Percentiles rank a stretch among this genome's conserved stretches.
Conservation (phyloP, 805 yeast species). For the Wickerhamomyces canadensis region DNA sequence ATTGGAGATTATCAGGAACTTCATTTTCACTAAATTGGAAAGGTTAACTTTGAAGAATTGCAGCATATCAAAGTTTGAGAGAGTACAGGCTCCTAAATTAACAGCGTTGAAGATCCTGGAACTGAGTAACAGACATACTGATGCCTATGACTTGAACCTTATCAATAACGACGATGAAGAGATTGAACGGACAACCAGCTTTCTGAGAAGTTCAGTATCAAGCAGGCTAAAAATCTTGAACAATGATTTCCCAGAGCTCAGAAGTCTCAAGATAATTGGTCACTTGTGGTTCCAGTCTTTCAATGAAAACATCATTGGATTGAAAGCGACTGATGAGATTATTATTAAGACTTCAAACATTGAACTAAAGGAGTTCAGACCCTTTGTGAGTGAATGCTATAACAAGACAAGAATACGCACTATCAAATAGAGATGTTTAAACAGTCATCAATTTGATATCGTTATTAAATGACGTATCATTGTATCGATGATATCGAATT, state of each 20-base stretch:
- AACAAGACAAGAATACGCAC: too few relatives aligned
- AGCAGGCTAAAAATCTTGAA: conserved; percentile 4
- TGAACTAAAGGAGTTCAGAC: neutral
- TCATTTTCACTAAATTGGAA: conserved; percentile 9
- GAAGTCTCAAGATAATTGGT: conserved; percentile 10
- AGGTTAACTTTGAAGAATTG: conserved; percentile 17
- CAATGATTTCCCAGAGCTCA: conserved; percentile 5
- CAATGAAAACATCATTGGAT: neutral
- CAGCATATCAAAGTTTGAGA: conserved; percentile 17
- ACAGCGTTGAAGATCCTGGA: conserved; percentile 15
- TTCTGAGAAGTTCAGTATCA: conserved; percentile 1
- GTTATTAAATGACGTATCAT: too few relatives aligned
- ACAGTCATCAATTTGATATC: too few relatives aligned
- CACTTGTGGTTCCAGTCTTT: conserved; percentile 7
- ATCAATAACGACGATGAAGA: conserved; percentile 7
- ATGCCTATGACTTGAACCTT: conserved; percentile 17
- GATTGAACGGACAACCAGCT: neutral
- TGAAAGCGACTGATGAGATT: neutral
- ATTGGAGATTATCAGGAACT: conserved; percentile 19
- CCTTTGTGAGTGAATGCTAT: too few relatives aligned
- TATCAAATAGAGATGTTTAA: too few relatives aligned
- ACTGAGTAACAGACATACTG: conserved; percentile 18
- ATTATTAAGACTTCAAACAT: neutral
- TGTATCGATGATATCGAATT: too few relatives aligned
- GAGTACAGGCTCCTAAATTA: conserved; percentile 11